These are phyloP conservation scores for Reutealis trisperma DNA, from an alignment of 345 rosid species.

Conservation along the genomic window DNA sequence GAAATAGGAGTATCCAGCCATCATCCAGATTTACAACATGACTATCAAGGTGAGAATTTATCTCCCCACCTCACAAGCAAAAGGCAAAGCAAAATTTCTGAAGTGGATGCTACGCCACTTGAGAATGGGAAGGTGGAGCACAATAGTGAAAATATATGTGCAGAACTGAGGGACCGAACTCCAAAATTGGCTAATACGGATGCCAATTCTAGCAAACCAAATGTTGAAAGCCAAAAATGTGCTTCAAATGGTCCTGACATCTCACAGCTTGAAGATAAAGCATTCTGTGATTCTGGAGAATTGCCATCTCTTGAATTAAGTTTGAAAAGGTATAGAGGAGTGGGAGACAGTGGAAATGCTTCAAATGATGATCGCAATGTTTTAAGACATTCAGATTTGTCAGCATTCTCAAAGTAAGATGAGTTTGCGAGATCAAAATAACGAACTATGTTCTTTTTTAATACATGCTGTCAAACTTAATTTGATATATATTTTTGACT, in stretches of 20 bases:
- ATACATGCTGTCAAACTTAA: slow-evolving; percentile 16
- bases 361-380: slow-evolving; percentile 46
- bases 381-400: slow-evolving; percentile 63
- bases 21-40: slow-evolving; percentile 22
- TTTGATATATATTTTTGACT: slow-evolving; percentile 4
- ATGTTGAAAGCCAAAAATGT: slow-evolving; percentile 33
- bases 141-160: slow-evolving; percentile 25
- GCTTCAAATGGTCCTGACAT: slow-evolving; percentile 34
- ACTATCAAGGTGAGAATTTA: slow-evolving; percentile 25
- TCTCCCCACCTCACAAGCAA: slow-evolving; percentile 14
- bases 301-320: slow-evolving; percentile 48
- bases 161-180: slow-evolving; percentile 22
- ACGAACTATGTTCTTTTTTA: slow-evolving; percentile 7
- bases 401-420: slow-evolving; percentile 78
- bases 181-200: slow-evolving; percentile 10
- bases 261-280: slow-evolving; percentile 39
- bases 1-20: slow-evolving; percentile 29
- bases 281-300: slow-evolving; percentile 36
- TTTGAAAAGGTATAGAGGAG: slow-evolving; percentile 44
- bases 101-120: slow-evolving; percentile 31
- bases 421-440: slow-evolving; percentile 12
- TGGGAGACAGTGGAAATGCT: slow-evolving; percentile 34
- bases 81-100: slow-evolving; percentile 21
- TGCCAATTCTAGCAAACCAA: slow-evolving; percentile 27
- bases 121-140: slow-evolving; percentile 28